Evolutionary conservation across 2,329 filamentous ascomycete genomes (phyloP).

Genomic region (Drechslerella dactyloides): DNA sequence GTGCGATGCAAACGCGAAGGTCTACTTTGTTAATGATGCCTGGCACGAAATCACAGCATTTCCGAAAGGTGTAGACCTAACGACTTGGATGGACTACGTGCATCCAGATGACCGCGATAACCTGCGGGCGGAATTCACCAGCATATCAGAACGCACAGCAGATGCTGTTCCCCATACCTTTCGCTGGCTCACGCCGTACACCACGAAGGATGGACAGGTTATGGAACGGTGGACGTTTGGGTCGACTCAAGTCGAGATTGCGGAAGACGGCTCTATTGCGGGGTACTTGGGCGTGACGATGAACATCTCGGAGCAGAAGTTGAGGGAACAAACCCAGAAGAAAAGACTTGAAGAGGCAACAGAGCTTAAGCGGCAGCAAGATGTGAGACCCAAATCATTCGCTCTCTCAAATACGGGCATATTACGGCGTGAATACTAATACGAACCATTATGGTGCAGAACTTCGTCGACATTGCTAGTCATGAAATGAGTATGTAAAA

Average conservation of each 20-base stretch:
- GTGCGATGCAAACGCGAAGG: slow-evolving; percentile 71
- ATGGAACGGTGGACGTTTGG: slow-evolving; percentile 78
- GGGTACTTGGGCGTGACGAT: slow-evolving; percentile 81
- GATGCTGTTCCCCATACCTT: slow-evolving; percentile 15
- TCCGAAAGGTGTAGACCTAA: slow-evolving; percentile 26
- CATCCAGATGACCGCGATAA: slow-evolving; percentile 12
- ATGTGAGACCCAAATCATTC: slow-evolving; percentile 54
- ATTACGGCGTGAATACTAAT: no score
- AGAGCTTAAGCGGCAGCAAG: slow-evolving; percentile 75
- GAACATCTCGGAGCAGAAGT: slow-evolving; percentile 84
- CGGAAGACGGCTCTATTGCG: slow-evolving; percentile 69
- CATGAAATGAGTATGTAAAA: slow-evolving; percentile 41
- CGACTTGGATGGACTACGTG: slow-evolving; percentile 35
- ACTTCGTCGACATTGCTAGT: slow-evolving; percentile 76
- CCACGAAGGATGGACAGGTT: slow-evolving; percentile 51
- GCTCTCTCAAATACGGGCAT: no score
- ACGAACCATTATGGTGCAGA: slow-evolving; percentile 59
- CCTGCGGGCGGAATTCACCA: slow-evolving; percentile 2
- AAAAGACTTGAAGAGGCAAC: slow-evolving; percentile 79
- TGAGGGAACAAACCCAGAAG: slow-evolving; percentile 80
- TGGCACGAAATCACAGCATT: slow-evolving; percentile 62
- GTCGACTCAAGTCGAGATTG: slow-evolving; percentile 75
- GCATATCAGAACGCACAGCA: slow-evolving; percentile 8
- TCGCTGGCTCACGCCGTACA: slow-evolving; percentile 32
- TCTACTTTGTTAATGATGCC: slow-evolving; percentile 82